These are phyloP conservation scores for Purpureocillium lavendulum DNA, from an alignment of 2,329 filamentous ascomycete species.

Conservation along the genomic window DNA sequence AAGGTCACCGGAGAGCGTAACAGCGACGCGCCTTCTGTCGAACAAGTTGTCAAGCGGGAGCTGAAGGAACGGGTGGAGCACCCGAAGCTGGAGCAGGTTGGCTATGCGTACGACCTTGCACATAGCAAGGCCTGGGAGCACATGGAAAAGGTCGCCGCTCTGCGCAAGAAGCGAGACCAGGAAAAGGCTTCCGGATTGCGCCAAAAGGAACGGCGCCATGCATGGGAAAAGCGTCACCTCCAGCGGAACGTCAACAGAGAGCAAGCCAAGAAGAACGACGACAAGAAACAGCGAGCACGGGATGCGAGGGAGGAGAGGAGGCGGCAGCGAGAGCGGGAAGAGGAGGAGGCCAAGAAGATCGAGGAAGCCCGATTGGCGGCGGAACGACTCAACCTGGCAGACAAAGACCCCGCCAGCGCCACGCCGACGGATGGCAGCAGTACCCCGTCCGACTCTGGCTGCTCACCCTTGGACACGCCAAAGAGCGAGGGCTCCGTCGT, in stretches of 20 bases:
- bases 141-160: slow-evolving; percentile 39
- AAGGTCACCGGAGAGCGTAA: slow-evolving; percentile 44
- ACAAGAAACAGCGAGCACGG: slow-evolving; percentile 20
- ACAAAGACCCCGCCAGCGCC: slow-evolving; percentile 7
- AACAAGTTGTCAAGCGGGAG: slow-evolving; percentile 48
- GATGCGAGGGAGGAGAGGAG: slow-evolving; percentile 8
- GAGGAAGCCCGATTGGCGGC: slow-evolving; percentile 3
- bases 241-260: slow-evolving; percentile 31
- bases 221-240: slow-evolving; percentile 41
- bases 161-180: slow-evolving; percentile 39
- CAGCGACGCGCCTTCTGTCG: slow-evolving; percentile 33
- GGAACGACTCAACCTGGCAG: background rate
- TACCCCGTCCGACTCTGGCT: slow-evolving; percentile 19
- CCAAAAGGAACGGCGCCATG: slow-evolving; percentile 33
- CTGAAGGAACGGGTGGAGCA: slow-evolving; percentile 38
- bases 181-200: slow-evolving; percentile 39
- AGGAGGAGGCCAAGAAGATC: slow-evolving; percentile 13
- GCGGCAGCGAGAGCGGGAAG: slow-evolving; percentile 13
- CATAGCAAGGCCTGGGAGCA: slow-evolving; percentile 49
- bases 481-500: slow-evolving; percentile 19
- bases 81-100: slow-evolving; percentile 50
- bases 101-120: slow-evolving; percentile 50
- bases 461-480: slow-evolving; percentile 22
- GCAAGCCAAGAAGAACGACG: slow-evolving; percentile 28
- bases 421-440: slow-evolving; percentile 11